phyloP scores from a whole-genome alignment of 768 basidiomycete species.

The Lactarius vividus region DNA sequence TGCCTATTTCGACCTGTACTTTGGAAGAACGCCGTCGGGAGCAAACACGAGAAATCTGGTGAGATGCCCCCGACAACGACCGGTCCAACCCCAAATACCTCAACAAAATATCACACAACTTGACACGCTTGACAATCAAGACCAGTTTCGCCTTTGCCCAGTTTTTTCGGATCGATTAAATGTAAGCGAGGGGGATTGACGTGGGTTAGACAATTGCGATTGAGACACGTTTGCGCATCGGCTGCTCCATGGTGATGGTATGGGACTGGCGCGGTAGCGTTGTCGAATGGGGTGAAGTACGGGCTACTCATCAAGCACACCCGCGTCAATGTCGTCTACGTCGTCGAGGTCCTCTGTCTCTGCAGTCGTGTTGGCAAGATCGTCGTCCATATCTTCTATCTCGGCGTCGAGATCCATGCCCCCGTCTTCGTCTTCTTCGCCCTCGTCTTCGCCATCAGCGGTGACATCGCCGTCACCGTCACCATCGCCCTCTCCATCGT shows the following conservation, averaged over 20 bases:
- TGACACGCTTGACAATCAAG: background rate
- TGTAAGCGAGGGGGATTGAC: background rate
- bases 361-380: constrained; percentile 20
- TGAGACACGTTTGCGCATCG: background rate
- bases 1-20: background rate
- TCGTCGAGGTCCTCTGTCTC: constrained; percentile 21
- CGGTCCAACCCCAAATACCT: background rate
- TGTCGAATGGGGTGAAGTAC: background rate
- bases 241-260: background rate
- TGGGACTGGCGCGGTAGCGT: background rate
- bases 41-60: background rate
- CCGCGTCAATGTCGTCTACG: constrained; percentile 15
- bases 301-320: constrained; percentile 17
- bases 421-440: constrained; percentile 57
- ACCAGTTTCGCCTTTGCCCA: background rate
- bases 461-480: constrained; percentile 44
- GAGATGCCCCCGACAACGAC: background rate
- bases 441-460: constrained; percentile 54
- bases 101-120: background rate
- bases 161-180: background rate
- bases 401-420: constrained; percentile 48
- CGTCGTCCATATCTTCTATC: constrained; percentile 27
- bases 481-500: constrained; percentile 35
- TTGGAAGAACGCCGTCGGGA: background rate
- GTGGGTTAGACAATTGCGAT: background rate